phyloP scores from a whole-genome alignment of 805 yeast genomes.

The Wickerhamomyces queroliae region DNA sequence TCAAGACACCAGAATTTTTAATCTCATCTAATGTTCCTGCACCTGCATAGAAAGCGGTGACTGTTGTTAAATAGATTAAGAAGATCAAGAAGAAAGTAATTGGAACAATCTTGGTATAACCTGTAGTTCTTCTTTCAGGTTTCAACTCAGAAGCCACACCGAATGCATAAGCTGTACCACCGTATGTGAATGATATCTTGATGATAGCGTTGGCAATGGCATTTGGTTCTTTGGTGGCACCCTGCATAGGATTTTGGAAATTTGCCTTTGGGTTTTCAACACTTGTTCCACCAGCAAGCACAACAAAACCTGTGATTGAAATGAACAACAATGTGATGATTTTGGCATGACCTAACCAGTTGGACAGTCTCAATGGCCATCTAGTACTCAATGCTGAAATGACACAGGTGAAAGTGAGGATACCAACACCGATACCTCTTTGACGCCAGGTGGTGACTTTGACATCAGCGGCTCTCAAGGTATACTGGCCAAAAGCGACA shows the following conservation, averaged over 20 bases:
- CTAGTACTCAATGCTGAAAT: constrained; percentile 24
- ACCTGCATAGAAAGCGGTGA: constrained; percentile 32
- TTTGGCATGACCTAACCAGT: constrained; percentile 30
- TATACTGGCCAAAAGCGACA: constrained; percentile 30
- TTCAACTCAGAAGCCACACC: constrained; percentile 30
- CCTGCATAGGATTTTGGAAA: constrained; percentile 32
- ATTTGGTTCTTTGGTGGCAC: constrained; percentile 37
- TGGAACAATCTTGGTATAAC: constrained; percentile 25
- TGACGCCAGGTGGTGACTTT: constrained; percentile 39
- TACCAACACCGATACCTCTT: constrained; percentile 36
- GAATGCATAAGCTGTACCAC: constrained; percentile 36
- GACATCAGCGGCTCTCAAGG: constrained; percentile 28
- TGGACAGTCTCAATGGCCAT: constrained; percentile 26
- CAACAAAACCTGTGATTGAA: constrained; percentile 30
- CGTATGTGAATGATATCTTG: constrained; percentile 37
- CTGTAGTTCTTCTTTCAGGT: constrained; percentile 23
- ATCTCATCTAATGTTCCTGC: constrained; percentile 21
- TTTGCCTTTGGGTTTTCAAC: constrained; percentile 27
- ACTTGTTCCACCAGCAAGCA: constrained; percentile 30
- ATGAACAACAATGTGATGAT: constrained; percentile 28
- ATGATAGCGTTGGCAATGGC: constrained; percentile 36
- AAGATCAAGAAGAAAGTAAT: constrained; percentile 26
- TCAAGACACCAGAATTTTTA: constrained; percentile 25
- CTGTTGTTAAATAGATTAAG: constrained; percentile 25
- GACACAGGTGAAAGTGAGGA: constrained; percentile 30